These are phyloP conservation scores for Agastache rugosa DNA, from an alignment of 257 asterid species.

Conservation along the genomic window DNA sequence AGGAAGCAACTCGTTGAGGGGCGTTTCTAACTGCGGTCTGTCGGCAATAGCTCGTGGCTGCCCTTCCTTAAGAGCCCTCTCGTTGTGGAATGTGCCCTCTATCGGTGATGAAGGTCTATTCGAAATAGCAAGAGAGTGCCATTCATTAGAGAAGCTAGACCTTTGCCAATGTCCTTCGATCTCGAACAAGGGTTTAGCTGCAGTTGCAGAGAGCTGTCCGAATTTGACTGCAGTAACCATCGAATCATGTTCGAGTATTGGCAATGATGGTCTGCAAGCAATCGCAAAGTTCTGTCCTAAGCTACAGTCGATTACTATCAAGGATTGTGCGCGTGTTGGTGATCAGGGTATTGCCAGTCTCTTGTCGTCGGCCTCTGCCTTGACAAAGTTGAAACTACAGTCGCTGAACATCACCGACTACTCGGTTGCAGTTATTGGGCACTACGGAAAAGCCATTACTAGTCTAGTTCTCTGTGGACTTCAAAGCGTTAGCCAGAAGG, in stretches of 20 bases:
- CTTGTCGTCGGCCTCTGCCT: slow-evolving; percentile 53
- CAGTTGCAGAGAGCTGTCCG: slow-evolving; percentile 71
- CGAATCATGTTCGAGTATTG: slow-evolving; percentile 72
- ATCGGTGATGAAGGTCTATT: slow-evolving; percentile 79
- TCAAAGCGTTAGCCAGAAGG: slow-evolving; percentile 77
- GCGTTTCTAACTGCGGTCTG: slow-evolving; percentile 71
- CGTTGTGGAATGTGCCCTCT: slow-evolving; percentile 75
- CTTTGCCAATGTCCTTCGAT: slow-evolving; percentile 74
- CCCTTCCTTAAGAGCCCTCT: slow-evolving; percentile 80
- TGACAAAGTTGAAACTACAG: slow-evolving; percentile 79
- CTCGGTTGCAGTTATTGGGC: slow-evolving; percentile 86
- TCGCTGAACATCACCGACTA: slow-evolving; percentile 67
- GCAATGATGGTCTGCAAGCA: slow-evolving; percentile 73
- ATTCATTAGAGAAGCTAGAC: slow-evolving; percentile 75
- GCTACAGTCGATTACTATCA: slow-evolving; percentile 66
- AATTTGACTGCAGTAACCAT: slow-evolving; percentile 63
- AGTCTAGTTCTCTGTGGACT: slow-evolving; percentile 67
- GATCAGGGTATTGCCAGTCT: slow-evolving; percentile 83
- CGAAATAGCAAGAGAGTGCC: slow-evolving; percentile 83
- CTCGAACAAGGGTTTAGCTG: slow-evolving; percentile 69
- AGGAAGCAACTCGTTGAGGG: slow-evolving; percentile 66
- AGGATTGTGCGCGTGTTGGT: slow-evolving; percentile 76
- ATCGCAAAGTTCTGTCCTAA: slow-evolving; percentile 68
- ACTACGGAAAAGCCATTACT: slow-evolving; percentile 70
- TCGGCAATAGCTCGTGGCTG: slow-evolving; percentile 82